Evolutionary conservation across 805 yeast genomes (phyloP), one percentile per base, ranked within the genome.

Genomic region (Candida argentea): DNA sequence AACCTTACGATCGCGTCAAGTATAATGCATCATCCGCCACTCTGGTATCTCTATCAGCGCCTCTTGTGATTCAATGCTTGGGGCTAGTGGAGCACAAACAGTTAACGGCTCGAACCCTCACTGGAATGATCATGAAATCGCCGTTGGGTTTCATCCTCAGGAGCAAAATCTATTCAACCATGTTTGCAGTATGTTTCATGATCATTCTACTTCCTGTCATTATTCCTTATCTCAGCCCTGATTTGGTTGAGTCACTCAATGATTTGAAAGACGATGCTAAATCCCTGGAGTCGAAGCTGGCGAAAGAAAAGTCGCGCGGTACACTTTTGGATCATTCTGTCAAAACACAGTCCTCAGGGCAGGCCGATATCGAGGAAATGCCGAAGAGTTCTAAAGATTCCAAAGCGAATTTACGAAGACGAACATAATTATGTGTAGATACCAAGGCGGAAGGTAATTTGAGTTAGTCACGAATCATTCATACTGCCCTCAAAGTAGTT

Each of bases 121-220:
- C 33, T 2, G 58, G 49, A 23, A 44, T 61, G 53, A 22, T 61
- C 6, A 35, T 54, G 51, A 46, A 44, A 32, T 52, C 65, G 39
- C 68, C 68, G 4, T 44, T 62, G 21, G 68, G 68, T 5, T 47
- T 52, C 33, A 55, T 62, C 9, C 61, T 62, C 40, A 46, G 42
- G 27, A 62, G 51, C 40, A 44, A 34, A 17, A 22, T 44, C n/a
- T 60, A 55, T 40, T 55, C 66, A 5, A 38, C 53, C 8, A 33
- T 59, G 23, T 60, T 61, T 30, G 29, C 39, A 8, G 34, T 50
- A 4, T 36, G 48, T 16, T 26, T 55, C 18, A 47, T 41, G 8
- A 41, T 57, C 16, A 51, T 54, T 43, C 45, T 37, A 1, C 49
- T 53, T 3, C 67, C 68, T 3, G 48, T 47, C 18, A 19, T 55